These are phyloP conservation scores for Tephrocybe sp. DNA, from an alignment of 768 basidiomycete genomes.

Conservation along the genomic window DNA sequence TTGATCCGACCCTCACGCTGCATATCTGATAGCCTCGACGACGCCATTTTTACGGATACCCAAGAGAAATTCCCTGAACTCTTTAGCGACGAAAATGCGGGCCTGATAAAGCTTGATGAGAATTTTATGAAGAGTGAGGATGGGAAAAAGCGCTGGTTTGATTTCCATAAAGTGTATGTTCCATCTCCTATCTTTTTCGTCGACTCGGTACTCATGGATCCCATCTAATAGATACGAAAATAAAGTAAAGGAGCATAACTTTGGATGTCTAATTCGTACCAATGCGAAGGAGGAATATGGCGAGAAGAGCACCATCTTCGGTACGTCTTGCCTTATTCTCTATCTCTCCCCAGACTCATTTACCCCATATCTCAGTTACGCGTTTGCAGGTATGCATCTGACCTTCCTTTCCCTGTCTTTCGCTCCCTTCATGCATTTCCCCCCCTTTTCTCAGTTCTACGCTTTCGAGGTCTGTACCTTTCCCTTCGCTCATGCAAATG, in stretches of 20 bases:
- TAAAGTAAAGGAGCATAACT: slow-evolving; percentile 92
- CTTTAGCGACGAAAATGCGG: slow-evolving; percentile 41
- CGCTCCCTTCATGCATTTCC: background rate
- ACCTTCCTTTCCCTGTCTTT: background rate
- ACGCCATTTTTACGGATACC: slow-evolving; percentile 84
- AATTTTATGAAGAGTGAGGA: slow-evolving; percentile 87
- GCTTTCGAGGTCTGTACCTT: slow-evolving; percentile 69
- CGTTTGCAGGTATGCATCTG: slow-evolving; percentile 54
- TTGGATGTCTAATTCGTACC: slow-evolving; percentile 89
- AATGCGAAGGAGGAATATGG: slow-evolving; percentile 80
- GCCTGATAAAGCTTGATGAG: slow-evolving; percentile 69
- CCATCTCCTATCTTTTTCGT: background rate
- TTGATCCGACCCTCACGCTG: background rate
- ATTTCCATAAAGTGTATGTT: slow-evolving; percentile 71
- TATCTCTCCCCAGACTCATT: slow-evolving; percentile 3
- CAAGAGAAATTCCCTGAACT: slow-evolving; percentile 82
- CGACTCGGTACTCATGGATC: background rate
- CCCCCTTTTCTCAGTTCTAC: slow-evolving; percentile 61
- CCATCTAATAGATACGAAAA: slow-evolving; percentile 68
- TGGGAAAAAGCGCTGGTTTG: slow-evolving; percentile 90
- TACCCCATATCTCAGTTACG: slow-evolving; percentile 40
- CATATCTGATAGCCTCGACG: slow-evolving; percentile 60
- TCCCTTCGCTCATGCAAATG: background rate
- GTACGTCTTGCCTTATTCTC: slow-evolving; percentile 34
- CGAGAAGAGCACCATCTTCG: slow-evolving; percentile 93